A percentile compares a stretch with the other conserved stretches of the same genome.
Evolutionary conservation across 805 yeast species (phyloP).

Genomic region (Metschnikowia continentalis): DNA sequence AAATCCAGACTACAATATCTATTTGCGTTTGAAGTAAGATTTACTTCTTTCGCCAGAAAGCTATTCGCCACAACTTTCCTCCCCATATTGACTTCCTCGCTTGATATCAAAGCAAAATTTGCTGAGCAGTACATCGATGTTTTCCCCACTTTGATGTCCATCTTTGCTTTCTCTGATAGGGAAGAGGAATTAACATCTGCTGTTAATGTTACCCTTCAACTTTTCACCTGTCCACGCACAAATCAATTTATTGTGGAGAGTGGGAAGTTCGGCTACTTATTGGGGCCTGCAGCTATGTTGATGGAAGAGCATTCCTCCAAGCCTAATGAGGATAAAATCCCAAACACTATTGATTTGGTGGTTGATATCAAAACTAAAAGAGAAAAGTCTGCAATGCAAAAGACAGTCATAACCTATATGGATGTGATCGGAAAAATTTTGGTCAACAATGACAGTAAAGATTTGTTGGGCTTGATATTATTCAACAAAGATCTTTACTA

Average conservation of each 20-base stretch:
- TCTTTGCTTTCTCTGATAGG: slow-evolving; percentile 46
- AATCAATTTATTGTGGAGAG: slow-evolving; percentile 28
- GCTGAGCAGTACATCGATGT: slow-evolving; percentile 52
- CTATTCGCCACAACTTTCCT: slow-evolving; percentile 46
- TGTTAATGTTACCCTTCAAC: slow-evolving; percentile 33
- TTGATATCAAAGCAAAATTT: slow-evolving; percentile 43
- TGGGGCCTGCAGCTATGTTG: slow-evolving; percentile 44
- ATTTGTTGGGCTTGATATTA: slow-evolving; percentile 23
- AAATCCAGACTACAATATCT: slow-evolving; percentile 55
- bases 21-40: slow-evolving; percentile 56
- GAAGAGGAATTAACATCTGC: slow-evolving; percentile 43
- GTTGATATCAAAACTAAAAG: slow-evolving; percentile 14
- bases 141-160: slow-evolving; percentile 47
- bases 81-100: slow-evolving; percentile 53
- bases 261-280: slow-evolving; percentile 28
- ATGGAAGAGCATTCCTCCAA: slow-evolving; percentile 40
- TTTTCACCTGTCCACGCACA: slow-evolving; percentile 42
- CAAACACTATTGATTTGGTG: slow-evolving; percentile 25
- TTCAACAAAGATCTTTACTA: slow-evolving; percentile 36
- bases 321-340: slow-evolving; percentile 33
- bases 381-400: slow-evolving; percentile 22
- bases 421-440: slow-evolving; percentile 27
- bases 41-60: slow-evolving; percentile 49
- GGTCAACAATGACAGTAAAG: slow-evolving; percentile 19
- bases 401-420: slow-evolving; percentile 29